Evolutionary conservation across 2,329 filamentous ascomycete genomes (phyloP).

Genomic region (Cylindrodendrum hubeiense): DNA sequence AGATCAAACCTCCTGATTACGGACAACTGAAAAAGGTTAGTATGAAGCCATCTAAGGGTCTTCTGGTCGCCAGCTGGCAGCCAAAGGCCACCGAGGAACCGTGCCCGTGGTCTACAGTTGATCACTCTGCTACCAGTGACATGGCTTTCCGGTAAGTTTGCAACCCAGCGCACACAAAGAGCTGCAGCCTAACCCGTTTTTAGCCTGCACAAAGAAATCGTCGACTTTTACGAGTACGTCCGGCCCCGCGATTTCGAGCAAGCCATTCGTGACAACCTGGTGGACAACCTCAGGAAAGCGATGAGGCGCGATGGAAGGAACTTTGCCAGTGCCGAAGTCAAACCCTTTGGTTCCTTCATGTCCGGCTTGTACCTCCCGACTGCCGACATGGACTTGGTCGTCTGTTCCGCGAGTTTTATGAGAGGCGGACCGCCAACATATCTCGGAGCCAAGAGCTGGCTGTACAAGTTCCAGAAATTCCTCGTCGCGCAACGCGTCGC

Average conservation of each 20-base stretch:
- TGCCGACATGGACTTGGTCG: constrained; percentile 94
- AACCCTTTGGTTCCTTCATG: constrained; percentile 93
- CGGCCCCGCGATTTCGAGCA: constrained; percentile 83
- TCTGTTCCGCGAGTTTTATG: constrained; percentile 73
- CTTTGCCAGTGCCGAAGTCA: constrained; percentile 73
- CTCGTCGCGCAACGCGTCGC: constrained; percentile 70
- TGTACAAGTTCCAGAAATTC: constrained; percentile 73
- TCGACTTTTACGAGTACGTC: constrained; percentile 90
- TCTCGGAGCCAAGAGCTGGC: constrained; percentile 62
- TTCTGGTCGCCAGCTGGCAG: constrained; percentile 66
- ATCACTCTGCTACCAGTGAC: constrained; percentile 66
- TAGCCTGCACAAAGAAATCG: constrained; percentile 89
- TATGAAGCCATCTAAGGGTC: constrained; percentile 63
- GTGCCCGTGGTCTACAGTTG: constrained; percentile 73
- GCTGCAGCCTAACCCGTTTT: background rate
- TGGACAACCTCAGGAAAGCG: constrained; percentile 74
- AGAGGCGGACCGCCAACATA: constrained; percentile 62
- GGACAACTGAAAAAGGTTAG: constrained; percentile 64
- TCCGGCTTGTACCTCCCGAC: constrained; percentile 79
- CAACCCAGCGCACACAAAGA: background rate
- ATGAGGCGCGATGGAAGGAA: constrained; percentile 64
- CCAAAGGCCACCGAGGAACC: constrained; percentile 55
- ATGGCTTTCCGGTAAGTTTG: constrained; percentile 68
- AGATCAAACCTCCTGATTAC: constrained; percentile 70
- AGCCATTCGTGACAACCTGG: constrained; percentile 77